These are phyloP conservation scores for Aureobasidium sp. DNA, from an alignment of 2,329 filamentous ascomycete species.

Conservation along the genomic window DNA sequence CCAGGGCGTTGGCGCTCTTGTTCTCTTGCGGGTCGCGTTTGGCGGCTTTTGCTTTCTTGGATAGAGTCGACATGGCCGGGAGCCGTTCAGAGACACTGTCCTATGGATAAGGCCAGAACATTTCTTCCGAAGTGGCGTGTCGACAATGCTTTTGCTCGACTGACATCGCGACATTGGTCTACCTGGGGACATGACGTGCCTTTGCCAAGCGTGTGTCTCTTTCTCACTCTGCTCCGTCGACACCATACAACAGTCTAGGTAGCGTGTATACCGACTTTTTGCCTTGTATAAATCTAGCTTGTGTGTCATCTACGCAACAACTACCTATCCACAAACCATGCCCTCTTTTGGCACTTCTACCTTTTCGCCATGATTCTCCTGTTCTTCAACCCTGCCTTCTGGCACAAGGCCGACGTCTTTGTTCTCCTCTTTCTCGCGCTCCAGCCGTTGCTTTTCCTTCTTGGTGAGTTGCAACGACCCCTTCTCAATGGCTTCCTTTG, in stretches of 20 bases:
- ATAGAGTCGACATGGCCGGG: not conserved
- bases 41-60: not conserved
- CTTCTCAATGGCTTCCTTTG: slow-evolving; percentile 76
- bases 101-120: slow-evolving; percentile 46
- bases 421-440: slow-evolving; percentile 27
- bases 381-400: slow-evolving; percentile 22
- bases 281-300: no score
- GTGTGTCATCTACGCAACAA: not conserved
- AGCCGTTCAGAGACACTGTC: not conserved
- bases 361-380: slow-evolving; percentile 13
- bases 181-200: not conserved
- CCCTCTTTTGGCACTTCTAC: slow-evolving; percentile 18
- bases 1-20: not conserved
- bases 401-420: slow-evolving; percentile 21
- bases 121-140: slow-evolving; percentile 20
- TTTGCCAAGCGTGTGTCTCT: not conserved
- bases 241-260: not conserved
- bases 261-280: no score
- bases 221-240: not conserved
- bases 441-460: slow-evolving; percentile 43
- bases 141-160: not conserved
- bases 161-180: not conserved
- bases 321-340: slow-evolving; percentile 13
- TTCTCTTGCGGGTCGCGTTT: not conserved
- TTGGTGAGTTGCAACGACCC: slow-evolving; percentile 68